Evolutionary conservation across 2,329 filamentous ascomycete species (phyloP), one percentile per base, ranked within the genome.

Genomic region (Seiridium unicorne): DNA sequence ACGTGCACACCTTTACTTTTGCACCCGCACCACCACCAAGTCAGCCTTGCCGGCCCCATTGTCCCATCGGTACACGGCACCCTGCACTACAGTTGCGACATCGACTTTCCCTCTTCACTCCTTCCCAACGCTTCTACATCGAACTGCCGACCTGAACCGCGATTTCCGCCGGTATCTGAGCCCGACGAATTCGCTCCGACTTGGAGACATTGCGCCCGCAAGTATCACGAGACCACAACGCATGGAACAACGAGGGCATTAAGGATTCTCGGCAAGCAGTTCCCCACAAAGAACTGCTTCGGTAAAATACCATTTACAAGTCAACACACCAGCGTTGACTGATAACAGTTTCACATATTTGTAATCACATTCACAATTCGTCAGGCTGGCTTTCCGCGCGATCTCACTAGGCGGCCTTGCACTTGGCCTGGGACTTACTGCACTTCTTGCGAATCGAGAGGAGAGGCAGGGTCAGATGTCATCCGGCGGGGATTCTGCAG

Each of bases 371-470:
- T 13, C 35, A 13, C 49, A 8, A 3, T 53, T 40, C 49, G 35
- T 8, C 3, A 35, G 84, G 56, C 76, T 86, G 83, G 84, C 84
- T 74, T 84, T 79, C 71, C 79, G 83, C 73, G 81, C 80, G 54
- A 68, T 86, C 63, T 79, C 83, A 71, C 75, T 80, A 61, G 76
- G 77, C 65, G 82, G 83, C 75, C 78, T 87, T 69, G 79, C 80
- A 74, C 76, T 84, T 64, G 84, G 84, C 77, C 79, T 87, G 63
- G 84, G 84, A 72, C 73, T 86, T 61, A 80, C 83, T 70, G 84
- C 83, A 70, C 72, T 87, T 64, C 79, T 81, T 69, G 81, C 82
- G 58, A 82, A 81, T 68, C 79, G 82, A 68, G 78, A 76, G 65
- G 76, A 79, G 46, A 69, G 69, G 75, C 72, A 70, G 72, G 73